Conservation (phyloP, 2,329 filamentous ascomycete genomes). For the Fusarium sp. region DNA sequence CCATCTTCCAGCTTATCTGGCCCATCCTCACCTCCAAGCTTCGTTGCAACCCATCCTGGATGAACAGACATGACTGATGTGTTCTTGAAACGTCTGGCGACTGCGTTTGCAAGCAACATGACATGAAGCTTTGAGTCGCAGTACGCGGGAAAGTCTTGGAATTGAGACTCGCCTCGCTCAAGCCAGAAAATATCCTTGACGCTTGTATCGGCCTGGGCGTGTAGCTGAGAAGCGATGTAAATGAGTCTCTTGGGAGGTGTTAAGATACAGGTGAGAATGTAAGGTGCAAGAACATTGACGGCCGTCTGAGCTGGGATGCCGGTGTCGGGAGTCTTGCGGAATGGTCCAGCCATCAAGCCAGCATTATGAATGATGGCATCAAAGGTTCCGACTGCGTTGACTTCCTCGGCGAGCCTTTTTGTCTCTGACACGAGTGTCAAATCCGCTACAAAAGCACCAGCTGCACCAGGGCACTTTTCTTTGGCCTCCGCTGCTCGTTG, state of each 20-base stretch:
- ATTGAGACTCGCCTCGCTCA: constrained; percentile 19
- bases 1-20: constrained; percentile 32
- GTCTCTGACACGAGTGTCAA: constrained; percentile 28
- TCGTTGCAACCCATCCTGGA: constrained; percentile 36
- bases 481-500: constrained; percentile 27
- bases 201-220: constrained; percentile 14
- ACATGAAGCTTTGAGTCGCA: constrained; percentile 35
- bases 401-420: constrained; percentile 24
- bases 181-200: constrained; percentile 32
- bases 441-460: constrained; percentile 23
- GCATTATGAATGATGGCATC: constrained; percentile 36
- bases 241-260: constrained; percentile 28
- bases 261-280: constrained; percentile 31
- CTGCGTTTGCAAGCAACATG: constrained; percentile 31
- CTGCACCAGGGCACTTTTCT: constrained; percentile 22
- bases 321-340: constrained; percentile 24
- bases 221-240: constrained; percentile 25
- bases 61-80: constrained; percentile 28
- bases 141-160: constrained; percentile 26
- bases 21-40: constrained; percentile 19
- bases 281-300: constrained; percentile 36
- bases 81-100: constrained; percentile 16
- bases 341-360: constrained; percentile 27
- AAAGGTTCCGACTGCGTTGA: constrained; percentile 30
- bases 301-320: constrained; percentile 27